A percentile compares a stretch with the other conserved stretches of the same genome.
These are phyloP conservation scores for Suhomyces pyralidae DNA, from an alignment of 805 yeast species.

Conservation along the genomic window DNA sequence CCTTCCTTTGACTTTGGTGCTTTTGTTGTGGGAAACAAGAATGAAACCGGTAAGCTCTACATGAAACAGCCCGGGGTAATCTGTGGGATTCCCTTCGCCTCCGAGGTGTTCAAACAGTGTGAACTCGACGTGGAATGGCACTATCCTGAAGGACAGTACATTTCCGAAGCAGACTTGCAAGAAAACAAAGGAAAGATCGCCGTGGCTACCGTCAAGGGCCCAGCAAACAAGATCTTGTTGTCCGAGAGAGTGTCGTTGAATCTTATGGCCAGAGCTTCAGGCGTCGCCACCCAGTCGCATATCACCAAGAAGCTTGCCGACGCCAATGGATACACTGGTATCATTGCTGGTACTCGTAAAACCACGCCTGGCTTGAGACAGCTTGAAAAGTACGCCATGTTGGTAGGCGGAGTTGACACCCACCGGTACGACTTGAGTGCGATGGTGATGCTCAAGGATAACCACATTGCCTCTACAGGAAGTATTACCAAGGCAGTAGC, in stretches of 20 bases:
- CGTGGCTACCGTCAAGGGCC: conserved; percentile 77
- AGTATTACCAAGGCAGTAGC: conserved; percentile 82
- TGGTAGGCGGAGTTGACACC: conserved; percentile 91
- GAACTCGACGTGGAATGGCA: conserved; percentile 70
- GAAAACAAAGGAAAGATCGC: conserved; percentile 53
- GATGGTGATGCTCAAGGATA: conserved; percentile 96
- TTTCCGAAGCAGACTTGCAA: conserved; percentile 41
- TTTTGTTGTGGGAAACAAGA: conserved; percentile 80
- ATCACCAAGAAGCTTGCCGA: conserved; percentile 60
- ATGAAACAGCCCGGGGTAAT: conserved; percentile 80
- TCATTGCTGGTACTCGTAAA: conserved; percentile 93
- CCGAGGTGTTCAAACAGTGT: conserved; percentile 79
- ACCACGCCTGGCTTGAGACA: conserved; percentile 95
- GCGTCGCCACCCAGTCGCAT: conserved; percentile 76
- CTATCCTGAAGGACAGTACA: conserved; percentile 60
- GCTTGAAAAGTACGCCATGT: conserved; percentile 89
- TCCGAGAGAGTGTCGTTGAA: conserved; percentile 88
- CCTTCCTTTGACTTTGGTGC: conserved; percentile 96
- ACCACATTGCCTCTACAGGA: conserved; percentile 90
- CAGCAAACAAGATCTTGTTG: conserved; percentile 71
- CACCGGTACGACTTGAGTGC: conserved; percentile 89
- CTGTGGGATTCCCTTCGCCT: conserved; percentile 86
- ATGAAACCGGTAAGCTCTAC: conserved; percentile 69
- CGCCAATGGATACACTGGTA: conserved; percentile 67
- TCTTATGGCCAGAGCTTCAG: conserved; percentile 77